Conservation (phyloP, 148 eudicot species). For the Camellia japonica region DNA sequence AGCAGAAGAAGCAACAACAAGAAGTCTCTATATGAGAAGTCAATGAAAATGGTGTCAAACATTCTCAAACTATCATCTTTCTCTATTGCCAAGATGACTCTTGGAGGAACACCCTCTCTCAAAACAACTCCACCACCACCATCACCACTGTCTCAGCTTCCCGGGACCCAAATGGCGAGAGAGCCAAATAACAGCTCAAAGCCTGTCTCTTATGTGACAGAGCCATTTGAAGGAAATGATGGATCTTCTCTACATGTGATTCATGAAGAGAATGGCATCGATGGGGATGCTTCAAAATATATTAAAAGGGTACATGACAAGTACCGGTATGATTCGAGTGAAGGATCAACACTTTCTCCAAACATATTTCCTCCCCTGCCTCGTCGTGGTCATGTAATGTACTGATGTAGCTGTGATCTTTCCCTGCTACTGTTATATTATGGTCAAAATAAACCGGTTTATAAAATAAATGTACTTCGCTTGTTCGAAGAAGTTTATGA, state of each 20-base stretch:
- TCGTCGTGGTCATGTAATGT: conserved; percentile 15
- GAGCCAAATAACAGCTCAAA: conserved; percentile 19
- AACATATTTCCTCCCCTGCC: too few species aligned
- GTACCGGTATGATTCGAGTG: conserved; percentile 12
- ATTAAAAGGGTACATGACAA: conserved; percentile 29
- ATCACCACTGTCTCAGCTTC: neutral
- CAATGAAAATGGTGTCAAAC: conserved; percentile 30
- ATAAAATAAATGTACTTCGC: neutral
- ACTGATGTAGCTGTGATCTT: conserved; percentile 1
- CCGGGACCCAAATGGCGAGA: neutral
- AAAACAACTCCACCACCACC: neutral
- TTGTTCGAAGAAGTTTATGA: neutral
- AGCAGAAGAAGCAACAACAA: conserved; percentile 9
- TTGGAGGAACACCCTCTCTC: conserved; percentile 14
- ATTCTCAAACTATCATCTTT: conserved; percentile 26
- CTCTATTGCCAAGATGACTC: conserved; percentile 20
- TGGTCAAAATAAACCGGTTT: neutral
- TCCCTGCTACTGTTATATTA: neutral
- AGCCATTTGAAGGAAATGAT: conserved; percentile 10
- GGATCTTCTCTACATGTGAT: neutral
- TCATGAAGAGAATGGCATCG: conserved; percentile 18
- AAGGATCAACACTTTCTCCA: neutral
- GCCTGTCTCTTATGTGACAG: conserved; percentile 16
- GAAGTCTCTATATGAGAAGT: conserved; percentile 28
- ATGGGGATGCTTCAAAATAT: conserved; percentile 18